Base-by-base conservation (phyloP, 2,329 filamentous ascomycete genomes). In the Arthrobotrys pseudoclavata region DNA sequence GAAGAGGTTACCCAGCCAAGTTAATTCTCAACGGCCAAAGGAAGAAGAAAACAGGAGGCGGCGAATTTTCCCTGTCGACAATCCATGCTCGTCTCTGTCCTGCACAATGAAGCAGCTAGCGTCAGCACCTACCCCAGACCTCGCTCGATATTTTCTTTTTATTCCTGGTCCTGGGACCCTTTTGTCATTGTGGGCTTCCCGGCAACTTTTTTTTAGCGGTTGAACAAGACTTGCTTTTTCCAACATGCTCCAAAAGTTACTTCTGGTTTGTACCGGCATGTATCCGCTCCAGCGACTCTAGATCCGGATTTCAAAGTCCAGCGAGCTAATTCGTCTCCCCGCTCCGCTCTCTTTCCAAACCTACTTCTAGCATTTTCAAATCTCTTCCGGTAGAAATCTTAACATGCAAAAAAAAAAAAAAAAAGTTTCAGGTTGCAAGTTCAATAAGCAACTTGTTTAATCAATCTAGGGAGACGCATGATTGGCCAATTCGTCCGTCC, bases 21-120 rank as follows among this genome's bases (percentile, higher is more conserved):
- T 50, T 20, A 24, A 42, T 47, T 31, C 50, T 22, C 22, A 52
- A 62, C 20, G 5, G 20, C 29, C 45, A 66, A 52, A 57, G 64
- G 15, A 55, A 75, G 63, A 69, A 69, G 57, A 69, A 69, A 75
- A 69, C 34, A 76, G 69, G 55, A 69, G 53, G 71, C 71, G 71
- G 71, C 71, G 71, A 76, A 69, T 76, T 76, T 76, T 69, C 64
- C 69, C 60, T 74, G 69, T 67, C 62, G 31, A 67, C 15, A 45
- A 26, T 57, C 48, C 64, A 68, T 66, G 69, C 57, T 67, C 63
- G 52, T 69, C 66, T 62, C 60, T 62, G 42, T 76, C 66, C 72
- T 76, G 72, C 72, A 76, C 67, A 66, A 76, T 76, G 72, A 76
- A 76, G 72, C 66, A 76, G 72, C 61, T 76, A 66, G 72, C 72